Percentiles rank a stretch among this genome's conserved stretches.
These are phyloP conservation scores for Crepidotus variabilis DNA, from an alignment of 768 basidiomycete species.

Conservation along the genomic window DNA sequence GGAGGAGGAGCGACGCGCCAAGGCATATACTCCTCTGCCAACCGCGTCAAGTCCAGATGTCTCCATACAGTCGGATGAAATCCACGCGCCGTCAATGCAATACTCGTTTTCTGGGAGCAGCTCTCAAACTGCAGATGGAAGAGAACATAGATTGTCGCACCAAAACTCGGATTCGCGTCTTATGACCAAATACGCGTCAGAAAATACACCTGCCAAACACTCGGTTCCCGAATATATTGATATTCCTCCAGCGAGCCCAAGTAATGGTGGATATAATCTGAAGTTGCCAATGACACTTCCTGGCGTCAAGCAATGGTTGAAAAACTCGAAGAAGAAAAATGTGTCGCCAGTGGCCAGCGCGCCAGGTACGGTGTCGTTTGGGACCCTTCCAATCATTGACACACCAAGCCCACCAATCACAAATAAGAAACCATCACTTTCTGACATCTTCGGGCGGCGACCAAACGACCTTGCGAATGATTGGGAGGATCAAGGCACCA, in stretches of 20 bases:
- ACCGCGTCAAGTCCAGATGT: slow-evolving; percentile 44
- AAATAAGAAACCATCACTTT: slow-evolving; percentile 62
- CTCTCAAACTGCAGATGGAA: slow-evolving; percentile 44
- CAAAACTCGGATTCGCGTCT: slow-evolving; percentile 70
- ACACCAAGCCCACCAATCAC: slow-evolving; percentile 32
- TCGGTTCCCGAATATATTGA: slow-evolving; percentile 50
- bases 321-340: slow-evolving; percentile 56
- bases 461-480: slow-evolving; percentile 54
- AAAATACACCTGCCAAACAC: slow-evolving; percentile 35
- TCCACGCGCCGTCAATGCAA: slow-evolving; percentile 36
- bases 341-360: slow-evolving; percentile 30
- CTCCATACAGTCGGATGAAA: slow-evolving; percentile 43
- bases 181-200: slow-evolving; percentile 47
- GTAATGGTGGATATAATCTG: slow-evolving; percentile 30
- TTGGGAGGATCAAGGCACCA: slow-evolving; percentile 61
- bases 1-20: slow-evolving; percentile 66
- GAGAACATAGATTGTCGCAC: slow-evolving; percentile 61
- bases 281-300: slow-evolving; percentile 73
- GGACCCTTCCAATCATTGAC: slow-evolving; percentile 23
- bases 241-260: slow-evolving; percentile 33
- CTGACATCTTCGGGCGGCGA: slow-evolving; percentile 62
- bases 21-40: slow-evolving; percentile 40
- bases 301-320: slow-evolving; percentile 79
- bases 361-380: slow-evolving; percentile 16
- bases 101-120: slow-evolving; percentile 49